Base-by-base conservation (phyloP, 208 protist species). In the Balamuthia mandrillaris region DNA sequence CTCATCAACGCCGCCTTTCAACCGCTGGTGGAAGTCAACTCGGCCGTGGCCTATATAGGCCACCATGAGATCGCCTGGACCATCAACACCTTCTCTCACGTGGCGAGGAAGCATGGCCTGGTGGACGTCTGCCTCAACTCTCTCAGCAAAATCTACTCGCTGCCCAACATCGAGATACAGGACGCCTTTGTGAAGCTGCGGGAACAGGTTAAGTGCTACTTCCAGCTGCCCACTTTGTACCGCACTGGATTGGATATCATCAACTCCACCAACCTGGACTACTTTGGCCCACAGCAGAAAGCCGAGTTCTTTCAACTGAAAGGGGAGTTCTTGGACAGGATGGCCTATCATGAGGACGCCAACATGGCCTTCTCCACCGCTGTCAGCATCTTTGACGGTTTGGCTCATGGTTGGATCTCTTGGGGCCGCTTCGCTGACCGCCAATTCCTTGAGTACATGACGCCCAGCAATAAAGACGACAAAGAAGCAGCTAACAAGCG, bases 191-290 rank as follows among this genome's bases (percentile, higher is more conserved):
- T 90, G 18, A 92, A 93, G 70, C 84, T 92, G 7, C 77, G 86
- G 29, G 91, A 94, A 47, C 92, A 94, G 58, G 88, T 88, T 24
- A 91, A 92, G 56, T 94, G 92, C 47, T 89, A 92, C 41, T 47
- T 91, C 2, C 63, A 90, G n/a, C 24, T 90, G 39, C 79, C 81
- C 27, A 87, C 39, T 58, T 54, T 83, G 31, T 90, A 89, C 31
- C 37, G 77, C 2, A 74, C 75, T 12, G 89, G 82, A 63, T 60
- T 94, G 39, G 88, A 86, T 5, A 89, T 92, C 14, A 88, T 94
- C 44, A 90, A 91, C 65, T 81, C 45, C 10, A 92, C 90, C 2
- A 92, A 92, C 37, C 29, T 92, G 0, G 33, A 75, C 27, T 91
- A 88, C 79, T 93, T 93, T 60, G 44, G 16, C 1, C 31, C 37